A percentile compares a stretch with the other conserved stretches of the same genome.
These are phyloP conservation scores for Leptographium radiaticola DNA, from an alignment of 2,329 filamentous ascomycete species.

Conservation along the genomic window DNA sequence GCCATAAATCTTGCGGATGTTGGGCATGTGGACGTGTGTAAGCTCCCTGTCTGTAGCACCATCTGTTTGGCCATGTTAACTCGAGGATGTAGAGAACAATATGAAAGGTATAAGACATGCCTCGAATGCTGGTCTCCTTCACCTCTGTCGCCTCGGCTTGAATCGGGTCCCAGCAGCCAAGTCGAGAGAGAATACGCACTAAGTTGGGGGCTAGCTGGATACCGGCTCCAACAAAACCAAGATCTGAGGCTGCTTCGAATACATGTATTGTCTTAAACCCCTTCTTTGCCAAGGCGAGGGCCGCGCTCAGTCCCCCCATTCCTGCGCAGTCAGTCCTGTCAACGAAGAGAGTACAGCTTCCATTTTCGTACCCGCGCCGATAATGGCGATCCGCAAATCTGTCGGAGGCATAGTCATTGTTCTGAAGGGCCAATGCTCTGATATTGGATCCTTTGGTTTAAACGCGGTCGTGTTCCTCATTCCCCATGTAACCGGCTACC, in stretches of 20 bases:
- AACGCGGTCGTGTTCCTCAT: too few species aligned
- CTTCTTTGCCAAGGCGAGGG: constrained; percentile 60
- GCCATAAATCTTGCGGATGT: constrained; percentile 55
- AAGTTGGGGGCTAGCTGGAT: constrained; percentile 78
- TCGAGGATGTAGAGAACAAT: neutral
- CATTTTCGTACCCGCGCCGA: constrained; percentile 20
- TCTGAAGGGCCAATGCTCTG: too few species aligned
- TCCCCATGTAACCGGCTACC: too few species aligned
- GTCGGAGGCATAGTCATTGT: neutral
- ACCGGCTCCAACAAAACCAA: constrained; percentile 73
- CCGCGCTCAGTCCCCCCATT: constrained; percentile 64
- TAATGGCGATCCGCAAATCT: constrained; percentile 18
- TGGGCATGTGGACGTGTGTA: constrained; percentile 53
- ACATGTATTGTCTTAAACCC: constrained; percentile 62
- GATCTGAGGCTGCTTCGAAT: constrained; percentile 57
- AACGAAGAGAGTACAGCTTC: too few species aligned
- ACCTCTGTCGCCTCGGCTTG: constrained; percentile 58
- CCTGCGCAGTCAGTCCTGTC: constrained; percentile 24
- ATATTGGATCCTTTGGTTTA: too few species aligned
- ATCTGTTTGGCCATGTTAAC: constrained; percentile 24
- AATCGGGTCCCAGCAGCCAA: constrained; percentile 62
- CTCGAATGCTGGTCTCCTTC: constrained; percentile 57
- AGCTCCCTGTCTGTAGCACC: constrained; percentile 57
- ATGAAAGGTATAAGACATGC: constrained; percentile 23
- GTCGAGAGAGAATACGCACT: constrained; percentile 56